These are phyloP conservation scores for Spergularia marina DNA, from an alignment of 148 eudicot species.

Conservation along the genomic window DNA sequence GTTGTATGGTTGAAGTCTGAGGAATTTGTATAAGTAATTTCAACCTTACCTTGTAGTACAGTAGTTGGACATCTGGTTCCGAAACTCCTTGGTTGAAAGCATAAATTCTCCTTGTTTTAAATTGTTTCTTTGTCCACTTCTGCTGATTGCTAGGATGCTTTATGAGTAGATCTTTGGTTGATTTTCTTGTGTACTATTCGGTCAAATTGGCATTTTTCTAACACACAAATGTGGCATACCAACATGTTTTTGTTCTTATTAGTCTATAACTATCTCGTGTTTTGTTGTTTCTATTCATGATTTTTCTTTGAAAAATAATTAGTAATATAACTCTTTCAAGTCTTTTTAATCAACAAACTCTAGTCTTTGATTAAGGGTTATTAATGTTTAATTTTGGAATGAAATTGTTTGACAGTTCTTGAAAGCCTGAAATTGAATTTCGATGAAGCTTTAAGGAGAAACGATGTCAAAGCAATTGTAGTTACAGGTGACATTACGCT, in stretches of 20 bases:
- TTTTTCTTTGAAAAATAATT: too few species aligned
- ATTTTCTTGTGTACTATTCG: neutral
- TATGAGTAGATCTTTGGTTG: neutral
- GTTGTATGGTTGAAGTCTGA: too few species aligned
- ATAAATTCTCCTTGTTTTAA: neutral
- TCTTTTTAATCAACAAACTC: neutral
- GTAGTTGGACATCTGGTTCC: neutral
- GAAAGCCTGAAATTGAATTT: slow-evolving; percentile 64
- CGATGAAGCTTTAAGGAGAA: slow-evolving; percentile 67
- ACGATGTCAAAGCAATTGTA: slow-evolving; percentile 96
- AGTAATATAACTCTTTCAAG: neutral
- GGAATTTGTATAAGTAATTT: neutral
- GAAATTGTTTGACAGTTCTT: slow-evolving; percentile 45
- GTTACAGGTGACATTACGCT: slow-evolving; percentile 58
- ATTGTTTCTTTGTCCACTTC: neutral
- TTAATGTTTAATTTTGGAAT: neutral
- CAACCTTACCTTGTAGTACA: neutral
- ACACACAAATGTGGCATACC: neutral
- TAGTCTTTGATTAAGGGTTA: neutral
- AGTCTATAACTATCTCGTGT: too few species aligned
- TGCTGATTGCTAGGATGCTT: too few species aligned
- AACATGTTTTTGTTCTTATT: neutral
- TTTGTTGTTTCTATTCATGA: too few species aligned
- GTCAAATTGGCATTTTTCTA: too few species aligned
- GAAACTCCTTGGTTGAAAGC: neutral